A percentile compares a stretch with the other conserved stretches of the same genome.
Evolutionary conservation across 2,329 filamentous ascomycete genomes (phyloP).

Genomic region (Aspergillus sp.): DNA sequence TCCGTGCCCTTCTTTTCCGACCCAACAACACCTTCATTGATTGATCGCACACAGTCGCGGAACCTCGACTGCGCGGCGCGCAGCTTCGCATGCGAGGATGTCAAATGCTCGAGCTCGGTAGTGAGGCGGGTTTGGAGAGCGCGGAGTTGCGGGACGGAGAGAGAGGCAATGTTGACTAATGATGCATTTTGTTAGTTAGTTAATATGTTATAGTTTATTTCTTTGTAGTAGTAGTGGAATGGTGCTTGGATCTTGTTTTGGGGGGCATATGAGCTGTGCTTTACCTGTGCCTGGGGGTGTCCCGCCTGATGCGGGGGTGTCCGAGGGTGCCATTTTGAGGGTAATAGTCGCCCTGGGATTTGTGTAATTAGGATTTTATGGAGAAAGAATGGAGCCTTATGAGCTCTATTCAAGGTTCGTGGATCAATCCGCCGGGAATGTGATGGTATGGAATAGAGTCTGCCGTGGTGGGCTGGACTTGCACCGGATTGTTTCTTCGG

Average conservation of each 20-base stretch:
- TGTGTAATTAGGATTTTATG: not conserved
- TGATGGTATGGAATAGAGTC: not conserved
- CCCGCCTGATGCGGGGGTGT: constrained; percentile 24
- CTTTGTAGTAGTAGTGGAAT: not conserved
- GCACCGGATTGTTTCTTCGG: no score
- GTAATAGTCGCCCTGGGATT: not conserved
- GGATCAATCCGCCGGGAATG: no score
- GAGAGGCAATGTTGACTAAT: constrained; percentile 65
- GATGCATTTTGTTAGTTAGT: not conserved
- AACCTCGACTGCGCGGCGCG: constrained; percentile 89
- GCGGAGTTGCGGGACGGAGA: constrained; percentile 79
- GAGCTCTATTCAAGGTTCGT: no score
- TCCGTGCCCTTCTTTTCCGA: constrained; percentile 29
- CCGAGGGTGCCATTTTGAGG: constrained; percentile 20
- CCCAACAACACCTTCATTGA: constrained; percentile 54
- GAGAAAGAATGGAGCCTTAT: not conserved
- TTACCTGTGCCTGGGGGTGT: constrained; percentile 25
- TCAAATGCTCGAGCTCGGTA: constrained; percentile 92
- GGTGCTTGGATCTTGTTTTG: not conserved
- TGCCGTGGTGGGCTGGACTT: not conserved
- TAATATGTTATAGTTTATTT: not conserved
- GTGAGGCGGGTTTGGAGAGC: constrained; percentile 95
- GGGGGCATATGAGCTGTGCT: constrained; percentile 6
- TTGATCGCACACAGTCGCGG: constrained; percentile 77
- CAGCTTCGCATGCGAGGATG: constrained; percentile 81